These are phyloP conservation scores for Hyphodiscus sp. DNA, from an alignment of 2,329 filamentous ascomycete species.

Conservation along the genomic window DNA sequence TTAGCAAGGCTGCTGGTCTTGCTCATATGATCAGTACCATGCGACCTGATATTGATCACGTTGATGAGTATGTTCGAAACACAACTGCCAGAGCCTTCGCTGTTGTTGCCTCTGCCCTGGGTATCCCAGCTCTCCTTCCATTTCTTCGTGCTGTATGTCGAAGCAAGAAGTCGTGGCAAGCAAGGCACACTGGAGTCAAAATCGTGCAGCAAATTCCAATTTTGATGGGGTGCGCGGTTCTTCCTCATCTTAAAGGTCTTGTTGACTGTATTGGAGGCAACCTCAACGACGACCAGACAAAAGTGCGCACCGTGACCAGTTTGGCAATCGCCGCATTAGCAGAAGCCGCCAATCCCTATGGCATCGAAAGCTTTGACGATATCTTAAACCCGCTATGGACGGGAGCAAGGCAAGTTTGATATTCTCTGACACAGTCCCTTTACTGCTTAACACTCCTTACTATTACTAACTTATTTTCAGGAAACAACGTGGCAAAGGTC, in stretches of 20 bases:
- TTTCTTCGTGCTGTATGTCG: conserved; percentile 94
- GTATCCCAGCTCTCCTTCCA: conserved; percentile 88
- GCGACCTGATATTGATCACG: conserved; percentile 96
- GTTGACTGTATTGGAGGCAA: conserved; percentile 96
- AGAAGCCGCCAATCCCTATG: conserved; percentile 94
- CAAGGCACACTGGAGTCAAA: conserved; percentile 95
- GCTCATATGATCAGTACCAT: conserved; percentile 99
- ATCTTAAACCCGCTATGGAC: conserved; percentile 98
- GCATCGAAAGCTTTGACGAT: conserved; percentile 98
- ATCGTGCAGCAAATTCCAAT: conserved; percentile 99
- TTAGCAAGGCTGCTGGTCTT: conserved; percentile 91
- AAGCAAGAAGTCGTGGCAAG: conserved; percentile 99
- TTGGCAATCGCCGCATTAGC: conserved; percentile 91
- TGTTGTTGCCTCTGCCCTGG: conserved; percentile 91
- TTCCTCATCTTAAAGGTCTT: conserved; percentile 90
- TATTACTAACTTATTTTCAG: conserved; percentile 41
- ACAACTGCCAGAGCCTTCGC: conserved; percentile 96
- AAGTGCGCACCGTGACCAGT: conserved; percentile 93
- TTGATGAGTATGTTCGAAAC: conserved; percentile 97
- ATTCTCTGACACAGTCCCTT: neutral
- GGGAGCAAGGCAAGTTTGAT: conserved; percentile 45
- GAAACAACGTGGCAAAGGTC: conserved; percentile 92
- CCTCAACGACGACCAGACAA: conserved; percentile 94
- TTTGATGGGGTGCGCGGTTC: conserved; percentile 93
- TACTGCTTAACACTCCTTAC: conserved; percentile 2